Evolutionary conservation across 768 basidiomycete species (phyloP), one percentile per base, ranked within the genome.

Genomic region (Pleurotus salmoneostramineus): DNA sequence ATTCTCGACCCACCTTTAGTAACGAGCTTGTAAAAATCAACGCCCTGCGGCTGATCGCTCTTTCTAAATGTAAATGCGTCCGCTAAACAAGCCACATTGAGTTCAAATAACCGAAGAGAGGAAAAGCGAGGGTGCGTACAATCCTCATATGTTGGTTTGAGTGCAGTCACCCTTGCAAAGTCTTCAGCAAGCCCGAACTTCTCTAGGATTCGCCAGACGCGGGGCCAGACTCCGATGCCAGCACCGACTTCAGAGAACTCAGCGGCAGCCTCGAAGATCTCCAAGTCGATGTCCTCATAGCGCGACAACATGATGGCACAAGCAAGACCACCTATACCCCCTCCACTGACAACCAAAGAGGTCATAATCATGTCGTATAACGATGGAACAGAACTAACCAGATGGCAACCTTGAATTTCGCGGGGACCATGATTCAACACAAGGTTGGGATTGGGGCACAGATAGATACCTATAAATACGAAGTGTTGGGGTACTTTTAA

Each of bases 251-350:
- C 72, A 44, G 73, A 65, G 54, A 78, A 72, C 47, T 73, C 64
- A n/a, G 62, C 62, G 17, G 78, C 68, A 4, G 77, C 72, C 62
- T 81, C 80, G 54, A 78, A 80, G 4, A 81, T 62, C 51, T 77
- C 72, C 11, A 80, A 69, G 32, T 73, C 65, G 6, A 80, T 70
- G 37, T 77, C 69, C 1, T 68, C 63, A 59, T 72, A 75, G 52
- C 67, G 64, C 6, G 66, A 60, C 17, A 70, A 36, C 8, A 69
- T 64, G 12, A 66, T 63, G 5, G 72, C 71, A 35, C 67, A 60
- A 5, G 67, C 60, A 35, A 74, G 57, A 2, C 72, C 73, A 27
- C 71, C 72, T 4, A 72, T 70, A 6, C 72, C 72, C 1, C 70
- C 69, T 12, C 72, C 71, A 56, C 70, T 72, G 49, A 43, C 8